Percentiles rank a stretch among this genome's conserved stretches.
phyloP scores from a whole-genome alignment of 1,139 yeast genomes.

The Magnusiomyces clavatus region DNA sequence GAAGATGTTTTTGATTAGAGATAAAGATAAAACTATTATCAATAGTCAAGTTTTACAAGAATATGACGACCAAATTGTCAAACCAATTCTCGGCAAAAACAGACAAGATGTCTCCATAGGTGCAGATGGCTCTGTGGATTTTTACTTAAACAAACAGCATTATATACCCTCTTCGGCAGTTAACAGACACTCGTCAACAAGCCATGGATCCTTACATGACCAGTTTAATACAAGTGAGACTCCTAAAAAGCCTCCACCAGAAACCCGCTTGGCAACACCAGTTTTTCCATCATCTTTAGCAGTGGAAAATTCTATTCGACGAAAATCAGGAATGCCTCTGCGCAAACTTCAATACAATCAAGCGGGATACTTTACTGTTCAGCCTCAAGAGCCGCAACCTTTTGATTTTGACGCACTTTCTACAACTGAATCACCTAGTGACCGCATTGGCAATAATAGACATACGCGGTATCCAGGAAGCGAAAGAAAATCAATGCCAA shows the following conservation, averaged over 20 bases:
- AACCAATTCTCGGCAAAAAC: conserved; percentile 47
- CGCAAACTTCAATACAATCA: conserved; percentile 8
- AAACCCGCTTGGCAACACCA: conserved; percentile 7
- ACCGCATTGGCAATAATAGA: no score
- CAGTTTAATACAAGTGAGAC: not conserved
- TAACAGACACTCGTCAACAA: not conserved
- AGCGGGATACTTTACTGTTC: conserved; percentile 14
- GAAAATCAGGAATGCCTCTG: conserved; percentile 4
- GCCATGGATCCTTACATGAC: not conserved
- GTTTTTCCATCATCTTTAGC: conserved; percentile 11
- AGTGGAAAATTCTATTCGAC: conserved; percentile 6
- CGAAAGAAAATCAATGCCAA: no score
- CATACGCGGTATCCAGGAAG: no score
- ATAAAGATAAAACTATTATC: conserved; percentile 54
- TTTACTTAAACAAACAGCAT: conserved; percentile 25
- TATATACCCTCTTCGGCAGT: not conserved
- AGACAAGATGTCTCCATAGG: conserved; percentile 61
- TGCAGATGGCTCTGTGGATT: conserved; percentile 39
- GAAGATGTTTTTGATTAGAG: conserved; percentile 40
- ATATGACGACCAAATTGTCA: conserved; percentile 56
- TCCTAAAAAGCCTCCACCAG: not conserved
- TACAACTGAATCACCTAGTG: no score
- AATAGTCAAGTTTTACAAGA: conserved; percentile 58
- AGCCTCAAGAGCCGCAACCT: not conserved
- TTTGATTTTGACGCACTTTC: not conserved